These are phyloP conservation scores for Cucurbita moschata DNA, from an alignment of 306 rosid species.

Conservation along the genomic window DNA sequence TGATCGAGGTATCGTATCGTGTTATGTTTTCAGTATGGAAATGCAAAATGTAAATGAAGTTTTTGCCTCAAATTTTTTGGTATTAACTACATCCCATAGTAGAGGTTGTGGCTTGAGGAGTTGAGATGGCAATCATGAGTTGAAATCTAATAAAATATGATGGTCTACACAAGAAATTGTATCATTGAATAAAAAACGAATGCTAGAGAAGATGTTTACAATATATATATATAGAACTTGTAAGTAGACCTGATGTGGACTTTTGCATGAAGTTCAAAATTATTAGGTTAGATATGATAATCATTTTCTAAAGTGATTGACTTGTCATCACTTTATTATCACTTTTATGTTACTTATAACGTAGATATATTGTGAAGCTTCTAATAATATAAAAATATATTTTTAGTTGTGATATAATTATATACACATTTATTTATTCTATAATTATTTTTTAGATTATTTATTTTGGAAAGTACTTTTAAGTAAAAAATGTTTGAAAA, in stretches of 20 bases:
- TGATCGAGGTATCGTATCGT: background rate
- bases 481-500: too few species aligned
- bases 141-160: background rate
- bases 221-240: background rate
- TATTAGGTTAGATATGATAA: too few species aligned
- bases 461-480: too few species aligned
- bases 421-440: too few species aligned
- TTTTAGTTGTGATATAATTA: too few species aligned
- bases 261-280: background rate
- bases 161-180: background rate
- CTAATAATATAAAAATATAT: too few species aligned
- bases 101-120: background rate
- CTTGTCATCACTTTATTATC: too few species aligned
- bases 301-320: too few species aligned
- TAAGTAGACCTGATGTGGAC: background rate
- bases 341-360: too few species aligned
- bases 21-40: background rate
- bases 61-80: background rate
- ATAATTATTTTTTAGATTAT: too few species aligned
- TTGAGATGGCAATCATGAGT: background rate
- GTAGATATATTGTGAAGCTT: too few species aligned
- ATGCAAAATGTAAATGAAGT: background rate
- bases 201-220: background rate
- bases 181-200: background rate
- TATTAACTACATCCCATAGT: background rate